Base-by-base conservation (phyloP, 371 early-diverging fungal genomes). In the Rhizopus stolonifer region DNA sequence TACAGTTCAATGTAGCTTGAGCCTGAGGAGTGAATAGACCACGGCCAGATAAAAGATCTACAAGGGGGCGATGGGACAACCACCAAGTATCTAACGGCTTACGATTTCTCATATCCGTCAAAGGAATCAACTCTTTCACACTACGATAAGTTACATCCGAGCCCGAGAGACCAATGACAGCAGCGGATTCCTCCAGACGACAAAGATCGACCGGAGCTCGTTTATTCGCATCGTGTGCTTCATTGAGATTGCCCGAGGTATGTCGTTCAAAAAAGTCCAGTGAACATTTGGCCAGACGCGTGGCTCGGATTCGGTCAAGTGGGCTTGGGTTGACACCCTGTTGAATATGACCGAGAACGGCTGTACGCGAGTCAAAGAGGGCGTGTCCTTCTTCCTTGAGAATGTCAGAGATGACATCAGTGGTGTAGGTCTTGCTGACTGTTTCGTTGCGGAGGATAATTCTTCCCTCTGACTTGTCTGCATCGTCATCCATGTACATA, bases 291-390 rank as follows among this genome's bases (percentile, higher is more conserved):
- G 96, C 94, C 54, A 94, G 77, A 10, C 91, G 81, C 22, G 89
- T 90, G 4, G 95, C 96, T 38, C 94, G 87, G 59, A 96, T 86
- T 33, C 99, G 90, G 74, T 99, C 99, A 44, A 97, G 67, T 1
- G 99, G 99, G 6, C 91, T 88, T 4, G 99, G 97, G 9, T 90
- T 88, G 47, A 91, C 92, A 50, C 99, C 99, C 74, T 97, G 97
- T 70, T 99, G 99, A 55, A 98, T 79, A 61, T 98, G 96, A 10
- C 99, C 99, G 14, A 99, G 80, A 3, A 96, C 88, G 17, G 96
- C 87, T 5, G 95, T 93, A 33, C 94, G 85, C 0, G 95, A 90
- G 63, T 95, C 94, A 70, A 93, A 99, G 54, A 92, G 72, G 10
- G 87, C 90, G 32, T 82, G 79, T 2, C 95, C 92, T 68, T 99